Evolutionary conservation across 2,329 filamentous ascomycete genomes (phyloP).

Genomic region (Stachybotrys chartarum): DNA sequence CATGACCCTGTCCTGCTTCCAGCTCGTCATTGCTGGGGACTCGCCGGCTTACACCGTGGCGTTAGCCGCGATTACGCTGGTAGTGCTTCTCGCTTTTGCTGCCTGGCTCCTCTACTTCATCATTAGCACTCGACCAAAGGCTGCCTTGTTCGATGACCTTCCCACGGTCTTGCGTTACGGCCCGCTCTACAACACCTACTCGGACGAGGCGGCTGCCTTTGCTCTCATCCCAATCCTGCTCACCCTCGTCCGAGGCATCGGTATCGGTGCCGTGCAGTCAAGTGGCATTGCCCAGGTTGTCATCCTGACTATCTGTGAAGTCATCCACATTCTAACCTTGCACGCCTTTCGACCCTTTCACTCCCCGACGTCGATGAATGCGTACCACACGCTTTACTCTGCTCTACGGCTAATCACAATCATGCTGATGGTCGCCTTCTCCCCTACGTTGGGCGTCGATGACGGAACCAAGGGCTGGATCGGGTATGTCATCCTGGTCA

Average conservation of each 20-base stretch:
- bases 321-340: conserved; percentile 79
- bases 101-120: conserved; percentile 78
- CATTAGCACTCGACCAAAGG: conserved; percentile 70
- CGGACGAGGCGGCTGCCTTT: conserved; percentile 85
- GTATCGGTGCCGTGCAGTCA: conserved; percentile 86
- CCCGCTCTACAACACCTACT: conserved; percentile 95
- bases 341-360: conserved; percentile 89
- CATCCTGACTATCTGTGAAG: conserved; percentile 86
- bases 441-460: conserved; percentile 71
- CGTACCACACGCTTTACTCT: conserved; percentile 84
- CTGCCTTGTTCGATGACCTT: conserved; percentile 87
- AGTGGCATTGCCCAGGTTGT: conserved; percentile 92
- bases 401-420: conserved; percentile 68
- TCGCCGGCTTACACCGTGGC: conserved; percentile 67
- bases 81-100: conserved; percentile 65
- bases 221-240: conserved; percentile 80
- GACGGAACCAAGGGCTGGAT: conserved; percentile 88
- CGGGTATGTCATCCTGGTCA: conserved; percentile 80
- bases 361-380: conserved; percentile 91
- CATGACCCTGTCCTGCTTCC: conserved; percentile 81
- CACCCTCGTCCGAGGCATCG: conserved; percentile 78
- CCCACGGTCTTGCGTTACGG: conserved; percentile 85
- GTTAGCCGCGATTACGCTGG: conserved; percentile 67
- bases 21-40: conserved; percentile 66
- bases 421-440: conserved; percentile 74